phyloP scores from a whole-genome alignment of 257 asterid species.

The Solanum paucissectum region DNA sequence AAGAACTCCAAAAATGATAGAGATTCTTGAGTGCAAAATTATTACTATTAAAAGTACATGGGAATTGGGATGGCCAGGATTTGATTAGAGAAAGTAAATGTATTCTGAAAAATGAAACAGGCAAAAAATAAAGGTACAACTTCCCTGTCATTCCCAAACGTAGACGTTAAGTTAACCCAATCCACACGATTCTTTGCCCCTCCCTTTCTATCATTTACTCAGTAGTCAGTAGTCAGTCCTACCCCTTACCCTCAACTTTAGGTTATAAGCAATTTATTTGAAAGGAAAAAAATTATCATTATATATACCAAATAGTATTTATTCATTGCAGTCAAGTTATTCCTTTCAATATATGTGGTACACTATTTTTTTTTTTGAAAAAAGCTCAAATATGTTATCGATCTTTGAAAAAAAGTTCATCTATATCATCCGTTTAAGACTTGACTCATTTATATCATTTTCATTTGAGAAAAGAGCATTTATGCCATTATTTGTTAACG shows the following conservation, averaged over 20 bases:
- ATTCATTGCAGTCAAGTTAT: neutral
- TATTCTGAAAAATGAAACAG: neutral
- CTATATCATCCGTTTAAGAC: neutral
- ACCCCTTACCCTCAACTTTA: neutral
- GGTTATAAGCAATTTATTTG: neutral
- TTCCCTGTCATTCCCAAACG: neutral
- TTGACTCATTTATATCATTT: too few relatives aligned
- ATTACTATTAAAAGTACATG: neutral
- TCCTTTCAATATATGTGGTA: neutral
- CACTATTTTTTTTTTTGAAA: neutral
- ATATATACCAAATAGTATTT: neutral
- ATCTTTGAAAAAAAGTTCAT: too few relatives aligned
- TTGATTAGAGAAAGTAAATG: neutral
- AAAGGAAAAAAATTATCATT: neutral
- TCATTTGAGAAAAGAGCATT: fast-evolving
- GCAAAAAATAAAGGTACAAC: neutral
- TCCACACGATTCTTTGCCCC: neutral
- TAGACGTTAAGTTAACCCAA: neutral
- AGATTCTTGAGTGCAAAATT: neutral
- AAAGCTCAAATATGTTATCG: neutral
- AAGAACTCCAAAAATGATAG: neutral
- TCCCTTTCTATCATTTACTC: neutral
- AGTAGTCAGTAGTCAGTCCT: neutral
- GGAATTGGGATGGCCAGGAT: neutral
- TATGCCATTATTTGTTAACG: neutral